Evolutionary conservation across 2,329 filamentous ascomycete species (phyloP), one percentile per base, ranked within the genome.

Genomic region (Chaetomiaceae sp.): DNA sequence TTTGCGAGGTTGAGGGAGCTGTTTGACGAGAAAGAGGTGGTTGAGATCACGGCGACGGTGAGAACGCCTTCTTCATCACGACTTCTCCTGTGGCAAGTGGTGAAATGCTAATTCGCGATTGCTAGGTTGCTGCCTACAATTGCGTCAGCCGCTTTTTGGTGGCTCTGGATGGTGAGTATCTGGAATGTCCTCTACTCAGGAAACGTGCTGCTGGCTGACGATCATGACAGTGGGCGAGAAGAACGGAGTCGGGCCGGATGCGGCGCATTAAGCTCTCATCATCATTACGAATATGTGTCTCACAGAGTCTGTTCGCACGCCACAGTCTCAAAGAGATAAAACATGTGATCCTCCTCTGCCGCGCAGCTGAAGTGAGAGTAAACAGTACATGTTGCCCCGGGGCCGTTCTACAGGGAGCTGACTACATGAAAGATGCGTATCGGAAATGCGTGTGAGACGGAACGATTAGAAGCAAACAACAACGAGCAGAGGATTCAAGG

Each of bases 111-210:
- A 52, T 10, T 10, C n/a, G 15, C 10, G 19, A 8, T 18, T 14
- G 32, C 18, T 39, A 76, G 74, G 64, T 79, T 55, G 86, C 85
- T 11, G 81, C 79, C 45, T 94, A 94, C 63, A 94, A 94, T 62
- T 90, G 86, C 60, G 87, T 94, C 14, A 89, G 84, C 63, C 76
- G 88, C 24, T 90, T 94, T 57, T 65, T 94, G 55, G 87, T 94
- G 17, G 88, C 88, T 12, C 65, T 95, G 46, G 83, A 94, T 68
- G 86, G 79, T 82, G 67, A 65, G 77, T 68, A 45, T 38, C 33
- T 14, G 14, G 29, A n/a, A 24, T 32, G 3, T 30, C 29, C 14
- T 14, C 14, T 14, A 14, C 7, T n/a, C 5, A n/a, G 14, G 6
- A 6, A n/a, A 3, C n/a, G 14, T n/a, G 29, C 14, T n/a, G 29